phyloP scores from a whole-genome alignment of 164 flowering plant genomes.

The Stephania cephalantha region DNA sequence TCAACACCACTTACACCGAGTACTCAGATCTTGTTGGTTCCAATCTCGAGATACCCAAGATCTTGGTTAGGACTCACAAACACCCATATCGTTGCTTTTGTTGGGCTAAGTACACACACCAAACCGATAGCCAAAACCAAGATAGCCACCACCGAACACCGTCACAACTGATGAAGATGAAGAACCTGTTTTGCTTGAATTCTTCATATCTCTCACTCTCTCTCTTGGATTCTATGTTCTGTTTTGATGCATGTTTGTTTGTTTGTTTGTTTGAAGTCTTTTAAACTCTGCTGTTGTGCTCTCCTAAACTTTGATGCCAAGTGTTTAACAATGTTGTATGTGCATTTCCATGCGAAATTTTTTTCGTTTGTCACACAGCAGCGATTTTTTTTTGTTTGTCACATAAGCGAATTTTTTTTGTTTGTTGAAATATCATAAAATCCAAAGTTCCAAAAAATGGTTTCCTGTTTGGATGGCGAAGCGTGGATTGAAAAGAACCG shows the following conservation, averaged over 20 bases:
- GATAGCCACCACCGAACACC: slow-evolving; percentile 21
- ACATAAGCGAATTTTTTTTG: no score
- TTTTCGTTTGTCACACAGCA: no score
- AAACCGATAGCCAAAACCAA: slow-evolving; percentile 25
- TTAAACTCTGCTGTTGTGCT: no score
- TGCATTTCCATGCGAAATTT: no score
- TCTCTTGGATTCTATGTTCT: not conserved
- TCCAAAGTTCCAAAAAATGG: no score
- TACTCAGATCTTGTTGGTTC: not conserved
- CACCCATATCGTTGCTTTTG: slow-evolving; percentile 14
- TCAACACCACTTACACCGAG: not conserved
- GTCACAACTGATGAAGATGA: slow-evolving; percentile 26
- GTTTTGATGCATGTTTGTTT: not conserved
- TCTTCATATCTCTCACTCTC: slow-evolving; percentile 1
- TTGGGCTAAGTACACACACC: slow-evolving; percentile 23
- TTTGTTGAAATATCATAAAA: no score
- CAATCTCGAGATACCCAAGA: slow-evolving; percentile 10
- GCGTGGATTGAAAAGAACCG: no score
- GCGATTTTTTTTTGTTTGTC: no score
- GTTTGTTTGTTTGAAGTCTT: no score
- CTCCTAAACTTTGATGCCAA: no score
- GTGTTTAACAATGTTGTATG: no score
- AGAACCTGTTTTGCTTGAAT: not conserved
- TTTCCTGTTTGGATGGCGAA: no score
- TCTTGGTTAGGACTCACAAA: slow-evolving; percentile 11